phyloP scores from a whole-genome alignment of 768 basidiomycete species.

The Auriscalpium vulgare region DNA sequence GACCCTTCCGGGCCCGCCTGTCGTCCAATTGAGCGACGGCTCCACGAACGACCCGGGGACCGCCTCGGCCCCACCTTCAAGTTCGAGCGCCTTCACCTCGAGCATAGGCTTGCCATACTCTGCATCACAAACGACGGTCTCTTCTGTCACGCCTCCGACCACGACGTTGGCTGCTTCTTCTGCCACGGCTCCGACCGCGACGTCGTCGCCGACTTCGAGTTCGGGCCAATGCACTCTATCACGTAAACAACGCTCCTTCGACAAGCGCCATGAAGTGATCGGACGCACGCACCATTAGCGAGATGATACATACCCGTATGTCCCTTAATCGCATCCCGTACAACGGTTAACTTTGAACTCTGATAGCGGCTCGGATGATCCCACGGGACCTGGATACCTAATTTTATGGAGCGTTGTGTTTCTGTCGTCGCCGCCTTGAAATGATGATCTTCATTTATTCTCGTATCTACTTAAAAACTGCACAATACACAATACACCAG shows the following conservation, averaged over 20 bases:
- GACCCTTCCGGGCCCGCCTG: constrained; percentile 18
- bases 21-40: neutral
- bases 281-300: too few species aligned
- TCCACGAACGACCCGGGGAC: neutral
- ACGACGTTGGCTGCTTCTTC: neutral
- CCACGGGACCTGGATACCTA: too few species aligned
- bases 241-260: neutral
- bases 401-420: too few species aligned
- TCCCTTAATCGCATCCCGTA: too few species aligned
- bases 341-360: too few species aligned
- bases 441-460: too few species aligned
- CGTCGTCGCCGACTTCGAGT: neutral
- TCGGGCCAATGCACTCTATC: neutral
- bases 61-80: neutral
- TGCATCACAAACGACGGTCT: neutral
- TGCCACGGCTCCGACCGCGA: neutral
- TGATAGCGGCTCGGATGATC: too few species aligned
- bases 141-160: neutral
- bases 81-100: neutral
- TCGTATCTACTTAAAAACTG: too few species aligned
- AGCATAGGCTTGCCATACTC: neutral
- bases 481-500: too few species aligned
- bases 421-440: too few species aligned
- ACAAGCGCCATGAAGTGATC: neutral
- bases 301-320: too few species aligned